Conservation (phyloP, 805 yeast genomes). For the Grigorovia humatica region DNA sequence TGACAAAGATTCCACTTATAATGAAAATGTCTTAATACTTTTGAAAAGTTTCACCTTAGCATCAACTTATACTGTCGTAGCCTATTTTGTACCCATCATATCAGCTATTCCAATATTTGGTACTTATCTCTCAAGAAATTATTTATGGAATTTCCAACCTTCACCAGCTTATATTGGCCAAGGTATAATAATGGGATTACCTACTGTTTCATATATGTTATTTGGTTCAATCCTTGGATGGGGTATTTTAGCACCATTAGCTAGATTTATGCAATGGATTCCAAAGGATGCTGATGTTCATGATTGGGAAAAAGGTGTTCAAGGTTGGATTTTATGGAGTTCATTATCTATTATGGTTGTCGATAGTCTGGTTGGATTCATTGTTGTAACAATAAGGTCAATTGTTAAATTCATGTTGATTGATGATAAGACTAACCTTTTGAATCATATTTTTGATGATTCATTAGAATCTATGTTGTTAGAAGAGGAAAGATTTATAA, state of each 20-base stretch:
- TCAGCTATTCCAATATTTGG: constrained; percentile 74
- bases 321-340: constrained; percentile 96
- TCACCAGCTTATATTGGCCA: constrained; percentile 97
- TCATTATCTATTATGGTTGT: constrained; percentile 88
- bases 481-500: constrained; percentile 25
- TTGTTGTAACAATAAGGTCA: constrained; percentile 46
- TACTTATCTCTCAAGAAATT: constrained; percentile 41
- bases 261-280: constrained; percentile 70
- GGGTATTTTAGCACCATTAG: constrained; percentile 81
- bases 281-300: constrained; percentile 62
- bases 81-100: constrained; percentile 66
- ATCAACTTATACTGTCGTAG: constrained; percentile 56
- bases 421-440: constrained; percentile 16
- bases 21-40: constrained; percentile 52
- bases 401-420: constrained; percentile 18
- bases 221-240: constrained; percentile 86
- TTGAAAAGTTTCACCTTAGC: constrained; percentile 54
- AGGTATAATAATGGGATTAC: constrained; percentile 94
- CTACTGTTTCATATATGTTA: constrained; percentile 84
- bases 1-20: constrained; percentile 5
- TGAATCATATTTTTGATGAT: constrained; percentile 21
- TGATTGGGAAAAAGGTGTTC: constrained; percentile 90
- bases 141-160: constrained; percentile 85
- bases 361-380: constrained; percentile 75
- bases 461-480: constrained; percentile 25